Conservation (phyloP, 495 filamentous ascomycete genomes). For the Durotheca rogersii region DNA sequence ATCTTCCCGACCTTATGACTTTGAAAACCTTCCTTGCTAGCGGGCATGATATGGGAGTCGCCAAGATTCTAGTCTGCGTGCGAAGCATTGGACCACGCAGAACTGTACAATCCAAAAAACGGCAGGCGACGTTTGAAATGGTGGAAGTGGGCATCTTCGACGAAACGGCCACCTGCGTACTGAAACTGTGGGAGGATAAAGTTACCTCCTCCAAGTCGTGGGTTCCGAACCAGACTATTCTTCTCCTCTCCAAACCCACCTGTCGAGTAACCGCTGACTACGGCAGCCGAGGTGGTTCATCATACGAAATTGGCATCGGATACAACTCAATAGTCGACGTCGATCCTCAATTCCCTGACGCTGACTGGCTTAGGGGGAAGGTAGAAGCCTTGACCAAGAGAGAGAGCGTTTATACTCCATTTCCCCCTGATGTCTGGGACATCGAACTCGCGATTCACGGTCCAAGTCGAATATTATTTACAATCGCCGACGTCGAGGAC, state of each 20-base stretch:
- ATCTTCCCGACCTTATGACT: constrained; percentile 53
- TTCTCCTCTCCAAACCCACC: constrained; percentile 57
- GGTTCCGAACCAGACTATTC: constrained; percentile 55
- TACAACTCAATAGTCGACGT: constrained; percentile 56
- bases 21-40: constrained; percentile 54
- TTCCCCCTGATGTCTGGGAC: constrained; percentile 56
- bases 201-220: constrained; percentile 51
- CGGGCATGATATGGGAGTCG: constrained; percentile 51
- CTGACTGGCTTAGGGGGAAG: constrained; percentile 56
- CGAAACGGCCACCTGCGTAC: constrained; percentile 54
- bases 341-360: constrained; percentile 58
- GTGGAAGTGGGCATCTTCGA: constrained; percentile 60
- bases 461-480: constrained; percentile 53
- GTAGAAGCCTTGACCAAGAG: constrained; percentile 52
- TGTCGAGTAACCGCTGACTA: constrained; percentile 39
- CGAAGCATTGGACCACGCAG: constrained; percentile 55
- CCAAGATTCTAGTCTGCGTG: constrained; percentile 56
- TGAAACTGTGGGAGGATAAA: constrained; percentile 57
- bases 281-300: constrained; percentile 18
- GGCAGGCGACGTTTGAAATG: constrained; percentile 40
- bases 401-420: constrained; percentile 55
- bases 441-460: constrained; percentile 46
- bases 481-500: constrained; percentile 61
- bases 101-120: constrained; percentile 52
- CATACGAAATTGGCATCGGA: constrained; percentile 43